These are phyloP conservation scores for Suhomyces panamericanus DNA, from an alignment of 1,139 yeast species.

Conservation along the genomic window DNA sequence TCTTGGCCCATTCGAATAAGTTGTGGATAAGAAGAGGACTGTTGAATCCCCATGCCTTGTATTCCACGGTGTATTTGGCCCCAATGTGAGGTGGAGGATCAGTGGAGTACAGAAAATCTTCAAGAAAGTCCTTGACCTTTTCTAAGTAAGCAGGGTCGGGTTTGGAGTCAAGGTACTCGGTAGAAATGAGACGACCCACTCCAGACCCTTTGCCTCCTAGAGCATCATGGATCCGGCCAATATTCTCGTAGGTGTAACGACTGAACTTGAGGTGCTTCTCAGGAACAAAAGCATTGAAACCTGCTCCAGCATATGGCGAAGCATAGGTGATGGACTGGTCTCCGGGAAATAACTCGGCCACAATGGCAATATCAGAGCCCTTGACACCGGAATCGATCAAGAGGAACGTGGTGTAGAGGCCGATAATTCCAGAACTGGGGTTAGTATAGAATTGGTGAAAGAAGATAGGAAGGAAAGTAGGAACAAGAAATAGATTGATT, in stretches of 20 bases:
- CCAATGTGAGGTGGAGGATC: conserved; percentile 13
- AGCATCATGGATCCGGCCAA: conserved; percentile 13
- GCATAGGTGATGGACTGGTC: conserved; percentile 24
- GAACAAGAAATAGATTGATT: not conserved
- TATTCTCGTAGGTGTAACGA: conserved; percentile 19
- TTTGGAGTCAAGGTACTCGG: conserved; percentile 13
- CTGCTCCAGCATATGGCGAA: conserved; percentile 29
- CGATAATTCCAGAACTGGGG: conserved; percentile 25
- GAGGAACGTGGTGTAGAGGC: conserved; percentile 27
- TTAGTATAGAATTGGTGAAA: not conserved
- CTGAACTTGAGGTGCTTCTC: conserved; percentile 12
- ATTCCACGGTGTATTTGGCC: conserved; percentile 17
- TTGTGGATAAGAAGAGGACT: conserved; percentile 22
- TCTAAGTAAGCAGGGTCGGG: conserved; percentile 4
- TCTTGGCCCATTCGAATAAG: conserved; percentile 11
- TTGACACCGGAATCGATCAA: conserved; percentile 21
- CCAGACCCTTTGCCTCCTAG: conserved; percentile 18
- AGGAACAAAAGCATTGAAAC: conserved; percentile 15
- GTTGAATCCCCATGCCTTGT: conserved; percentile 26
- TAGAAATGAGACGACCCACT: conserved; percentile 12
- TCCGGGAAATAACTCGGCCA: conserved; percentile 26
- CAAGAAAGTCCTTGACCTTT: conserved; percentile 6
- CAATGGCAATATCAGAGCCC: conserved; percentile 16
- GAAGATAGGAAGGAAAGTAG: no score
- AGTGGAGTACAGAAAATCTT: conserved; percentile 3